Evolutionary conservation across 306 rosid genomes (phyloP).

Genomic region (Trichosanthes truncata): DNA sequence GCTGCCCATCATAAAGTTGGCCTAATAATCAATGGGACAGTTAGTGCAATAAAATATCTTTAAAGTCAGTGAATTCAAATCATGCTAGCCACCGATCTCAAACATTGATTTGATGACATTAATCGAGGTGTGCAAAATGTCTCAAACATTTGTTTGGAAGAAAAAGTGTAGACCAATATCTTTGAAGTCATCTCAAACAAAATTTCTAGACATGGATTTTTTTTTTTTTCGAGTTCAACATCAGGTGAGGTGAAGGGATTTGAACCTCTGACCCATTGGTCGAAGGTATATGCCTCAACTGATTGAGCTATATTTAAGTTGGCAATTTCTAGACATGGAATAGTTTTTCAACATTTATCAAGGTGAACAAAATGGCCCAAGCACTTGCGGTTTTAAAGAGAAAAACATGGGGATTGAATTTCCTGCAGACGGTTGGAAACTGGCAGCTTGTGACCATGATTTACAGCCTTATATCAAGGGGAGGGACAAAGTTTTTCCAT

Average conservation of each 20-base stretch:
- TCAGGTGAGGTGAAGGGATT: background rate
- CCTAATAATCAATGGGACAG: background rate
- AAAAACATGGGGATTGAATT: background rate
- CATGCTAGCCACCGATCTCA: background rate
- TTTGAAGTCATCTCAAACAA: background rate
- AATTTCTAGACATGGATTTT: background rate
- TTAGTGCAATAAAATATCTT: background rate
- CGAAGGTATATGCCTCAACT: too few relatives aligned
- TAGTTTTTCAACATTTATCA: background rate
- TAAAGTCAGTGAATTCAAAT: background rate
- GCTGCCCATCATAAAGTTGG: background rate
- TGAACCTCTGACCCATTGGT: background rate
- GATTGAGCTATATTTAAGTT: too few relatives aligned
- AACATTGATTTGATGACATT: background rate
- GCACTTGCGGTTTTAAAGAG: background rate
- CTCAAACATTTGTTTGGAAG: background rate
- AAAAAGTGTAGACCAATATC: background rate
- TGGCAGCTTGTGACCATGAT: background rate
- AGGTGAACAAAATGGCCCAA: background rate
- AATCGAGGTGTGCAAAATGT: background rate
- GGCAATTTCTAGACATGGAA: too few relatives aligned
- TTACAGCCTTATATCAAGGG: background rate
- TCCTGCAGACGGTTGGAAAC: slow-evolving; percentile 5
- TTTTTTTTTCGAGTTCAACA: background rate
- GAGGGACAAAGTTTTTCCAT: background rate